Base-by-base conservation (phyloP, 2,329 filamentous ascomycete species). In the Fusarium newnesense region DNA sequence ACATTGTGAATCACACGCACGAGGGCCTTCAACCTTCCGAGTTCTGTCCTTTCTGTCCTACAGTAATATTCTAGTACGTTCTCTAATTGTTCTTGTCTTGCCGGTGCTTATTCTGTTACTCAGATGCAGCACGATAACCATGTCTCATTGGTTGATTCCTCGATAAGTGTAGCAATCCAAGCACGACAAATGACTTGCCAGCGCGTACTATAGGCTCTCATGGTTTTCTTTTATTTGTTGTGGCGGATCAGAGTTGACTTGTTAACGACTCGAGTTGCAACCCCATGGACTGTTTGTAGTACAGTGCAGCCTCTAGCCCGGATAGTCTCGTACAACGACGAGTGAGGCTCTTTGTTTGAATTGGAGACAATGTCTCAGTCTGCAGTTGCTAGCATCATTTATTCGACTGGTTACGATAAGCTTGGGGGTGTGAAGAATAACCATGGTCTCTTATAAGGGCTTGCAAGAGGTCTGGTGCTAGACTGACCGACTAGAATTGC, bases 1-100 rank as follows among this genome's bases (percentile, higher is more conserved):
- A 64, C 30, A 36, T 54, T 44, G 56, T 74, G 59, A 44, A 47
- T 40, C 59, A 52, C 28, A 50, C 19, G 26, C 39, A 58, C 36
- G 19, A 46, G 42, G 16, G 15, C 30, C 19, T 47, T 60, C 56
- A 56, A 42, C 34, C 24, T 64, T 47, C 47, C 56, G 43, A 49
- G 44, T 36, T 44, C 46, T 61, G 54, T 68, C n/a, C 30, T 11
- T 26, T 44, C 46, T 64, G 62, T 72, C 37, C 34, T 10, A 56
- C 59, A 39, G 30, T 24, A 36, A n/a, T 21, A 9, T 39, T 39
- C 30, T 19, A 5, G 28, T 26, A 21, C n/a, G 18, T 43, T 42
- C 13, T 28, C 30, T 19, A 21, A 3, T 16, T 39, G 13, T 53
- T 34, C 28, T 36, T n/a, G 36, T 49, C 26, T 28, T 46, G 24